phyloP scores from a whole-genome alignment of 768 basidiomycete genomes.

The Polyporus arcularius region DNA sequence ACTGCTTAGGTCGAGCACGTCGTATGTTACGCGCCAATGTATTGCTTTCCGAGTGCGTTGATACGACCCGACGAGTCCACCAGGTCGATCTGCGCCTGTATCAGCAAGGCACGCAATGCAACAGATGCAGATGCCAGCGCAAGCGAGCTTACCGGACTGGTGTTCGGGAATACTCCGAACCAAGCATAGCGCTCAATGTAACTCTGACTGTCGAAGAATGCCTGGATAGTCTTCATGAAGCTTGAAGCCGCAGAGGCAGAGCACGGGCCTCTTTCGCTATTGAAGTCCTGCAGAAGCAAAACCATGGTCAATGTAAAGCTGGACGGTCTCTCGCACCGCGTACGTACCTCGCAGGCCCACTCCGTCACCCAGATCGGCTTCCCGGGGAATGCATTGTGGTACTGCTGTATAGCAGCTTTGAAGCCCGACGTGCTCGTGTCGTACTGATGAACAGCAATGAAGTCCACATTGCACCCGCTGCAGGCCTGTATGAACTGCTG shows the following conservation, averaged over 20 bases:
- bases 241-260: slow-evolving; percentile 39
- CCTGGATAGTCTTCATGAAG: slow-evolving; percentile 35
- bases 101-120: background rate
- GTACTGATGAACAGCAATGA: slow-evolving; percentile 61
- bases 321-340: background rate
- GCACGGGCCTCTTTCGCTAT: slow-evolving; percentile 40
- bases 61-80: background rate
- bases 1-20: no score
- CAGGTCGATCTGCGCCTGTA: background rate
- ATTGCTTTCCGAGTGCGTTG: background rate
- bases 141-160: background rate
- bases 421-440: slow-evolving; percentile 43
- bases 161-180: background rate
- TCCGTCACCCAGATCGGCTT: slow-evolving; percentile 62
- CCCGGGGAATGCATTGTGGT: slow-evolving; percentile 43
- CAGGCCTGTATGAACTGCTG: slow-evolving; percentile 55
- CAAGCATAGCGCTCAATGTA: background rate
- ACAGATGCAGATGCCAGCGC: no score
- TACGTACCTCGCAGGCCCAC: slow-evolving; percentile 58
- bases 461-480: slow-evolving; percentile 28
- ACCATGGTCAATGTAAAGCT: background rate
- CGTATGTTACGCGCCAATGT: background rate
- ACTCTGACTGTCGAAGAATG: slow-evolving; percentile 4
- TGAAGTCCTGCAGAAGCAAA: slow-evolving; percentile 49
- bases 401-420: slow-evolving; percentile 46